These are phyloP conservation scores for Schizochytrium sp. DNA, from an alignment of 108 stramenopile genomes.

Conservation along the genomic window DNA sequence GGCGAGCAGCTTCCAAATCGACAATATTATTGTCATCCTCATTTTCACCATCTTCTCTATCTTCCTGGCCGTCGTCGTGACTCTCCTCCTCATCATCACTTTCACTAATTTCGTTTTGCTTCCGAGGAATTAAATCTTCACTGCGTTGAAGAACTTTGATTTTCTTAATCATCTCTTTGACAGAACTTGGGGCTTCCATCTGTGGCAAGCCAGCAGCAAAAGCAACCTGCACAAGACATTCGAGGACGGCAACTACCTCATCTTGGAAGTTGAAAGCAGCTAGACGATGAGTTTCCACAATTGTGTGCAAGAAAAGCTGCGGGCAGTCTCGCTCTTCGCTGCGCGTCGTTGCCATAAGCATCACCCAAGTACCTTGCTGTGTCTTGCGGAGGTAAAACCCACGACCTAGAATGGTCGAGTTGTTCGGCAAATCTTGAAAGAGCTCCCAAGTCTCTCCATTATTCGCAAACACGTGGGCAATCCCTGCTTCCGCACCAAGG, in stretches of 20 bases:
- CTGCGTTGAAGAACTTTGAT: constrained; percentile 15
- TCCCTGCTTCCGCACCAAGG: constrained; percentile 49
- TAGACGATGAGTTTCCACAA: constrained; percentile 18
- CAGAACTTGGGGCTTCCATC: background rate
- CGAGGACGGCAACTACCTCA: constrained; percentile 43
- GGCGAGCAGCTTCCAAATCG: background rate
- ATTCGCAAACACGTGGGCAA: constrained; percentile 54
- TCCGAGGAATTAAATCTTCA: background rate
- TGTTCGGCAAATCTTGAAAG: constrained; percentile 49
- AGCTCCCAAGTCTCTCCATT: constrained; percentile 58
- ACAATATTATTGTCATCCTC: background rate
- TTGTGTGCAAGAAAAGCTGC: constrained; percentile 43
- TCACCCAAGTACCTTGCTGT: constrained; percentile 59
- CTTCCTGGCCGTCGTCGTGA: background rate
- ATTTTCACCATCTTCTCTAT: background rate
- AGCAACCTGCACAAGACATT: constrained; percentile 9
- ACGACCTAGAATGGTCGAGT: constrained; percentile 52
- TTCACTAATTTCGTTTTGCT: background rate
- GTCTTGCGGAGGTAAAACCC: constrained; percentile 61
- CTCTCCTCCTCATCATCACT: background rate
- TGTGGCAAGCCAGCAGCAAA: constrained; percentile 27
- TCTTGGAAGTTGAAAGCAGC: constrained; percentile 55
- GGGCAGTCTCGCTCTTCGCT: constrained; percentile 27
- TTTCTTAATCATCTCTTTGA: background rate
- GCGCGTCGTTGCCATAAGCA: constrained; percentile 57